phyloP scores from a whole-genome alignment of 805 yeast genomes.

The Metschnikowia peoriensis region DNA sequence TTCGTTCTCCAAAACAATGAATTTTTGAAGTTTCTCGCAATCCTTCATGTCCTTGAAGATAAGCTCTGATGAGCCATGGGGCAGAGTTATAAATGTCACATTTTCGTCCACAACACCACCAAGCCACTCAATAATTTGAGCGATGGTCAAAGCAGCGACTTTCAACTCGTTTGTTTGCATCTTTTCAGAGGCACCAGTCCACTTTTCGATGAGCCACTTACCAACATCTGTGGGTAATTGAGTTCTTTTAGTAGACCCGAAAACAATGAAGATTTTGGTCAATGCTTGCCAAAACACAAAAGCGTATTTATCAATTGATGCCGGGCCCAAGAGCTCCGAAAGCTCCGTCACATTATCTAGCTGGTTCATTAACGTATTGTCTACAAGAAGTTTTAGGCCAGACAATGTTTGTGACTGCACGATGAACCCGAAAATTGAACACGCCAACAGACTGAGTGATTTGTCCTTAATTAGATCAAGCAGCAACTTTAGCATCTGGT shows the following conservation, averaged over 20 bases:
- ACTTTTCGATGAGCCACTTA: slow-evolving; percentile 53
- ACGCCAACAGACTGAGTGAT: slow-evolving; percentile 26
- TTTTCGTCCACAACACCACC: not conserved
- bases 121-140: slow-evolving; percentile 1
- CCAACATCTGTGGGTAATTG: slow-evolving; percentile 30
- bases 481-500: slow-evolving; percentile 32
- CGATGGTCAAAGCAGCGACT: not conserved
- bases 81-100: too few species aligned
- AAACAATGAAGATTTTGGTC: slow-evolving; percentile 32
- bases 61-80: not conserved
- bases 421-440: slow-evolving; percentile 24
- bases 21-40: slow-evolving; percentile 6
- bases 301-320: slow-evolving; percentile 43
- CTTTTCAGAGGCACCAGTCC: slow-evolving; percentile 28
- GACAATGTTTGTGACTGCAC: slow-evolving; percentile 12
- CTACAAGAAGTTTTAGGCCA: slow-evolving; percentile 24
- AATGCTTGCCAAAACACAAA: slow-evolving; percentile 54
- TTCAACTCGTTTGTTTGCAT: not conserved
- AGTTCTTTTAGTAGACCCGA: slow-evolving; percentile 28
- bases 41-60: slow-evolving; percentile 8
- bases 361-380: slow-evolving; percentile 43
- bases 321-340: slow-evolving; percentile 47
- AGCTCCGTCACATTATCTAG: slow-evolving; percentile 42
- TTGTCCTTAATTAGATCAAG: slow-evolving; percentile 37
- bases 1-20: slow-evolving; percentile 3